Base-by-base conservation (phyloP, 2,329 filamentous ascomycete species). In the Talaromyces albobiverticillius region DNA sequence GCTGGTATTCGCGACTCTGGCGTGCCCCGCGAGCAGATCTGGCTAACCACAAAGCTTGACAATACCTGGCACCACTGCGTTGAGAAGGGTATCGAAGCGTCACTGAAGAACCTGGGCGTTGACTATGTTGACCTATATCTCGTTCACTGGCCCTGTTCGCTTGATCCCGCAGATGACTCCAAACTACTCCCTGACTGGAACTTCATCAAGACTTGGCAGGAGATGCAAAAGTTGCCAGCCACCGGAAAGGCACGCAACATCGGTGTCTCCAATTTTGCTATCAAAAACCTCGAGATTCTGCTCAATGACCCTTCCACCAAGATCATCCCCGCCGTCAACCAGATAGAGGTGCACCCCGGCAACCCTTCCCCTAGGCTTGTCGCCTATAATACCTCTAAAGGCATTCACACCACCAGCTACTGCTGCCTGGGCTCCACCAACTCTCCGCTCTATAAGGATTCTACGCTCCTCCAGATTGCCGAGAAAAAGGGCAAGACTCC, bases 181-280 rank as follows among this genome's bases (percentile, higher is more conserved):
- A 88, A 88, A 78, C 82, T 86, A 68, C 81, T 84, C 60, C 77
- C 82, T 31, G 88, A 90, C 76, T 93, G 89, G 89, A 82, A 90
- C 75, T 93, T 88, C 72, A 79, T 88, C 63, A 85, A 93, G 73
- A 94, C 90, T 20, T 94, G 81, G 69, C 67, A 71, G 64, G 68
- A 71, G 51, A 58, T 71, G 69, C 72, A 75, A 63, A 75, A 75
- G 64, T 68, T 74, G 16, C 69, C 71, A 10, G 71, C 66, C 40
- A 74, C 72, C 22, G 71, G 71, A 69, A 89, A 90, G 72, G 87
- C 88, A 49, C 82, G 80, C 72, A 90, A 89, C 76, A 90, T 93
- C 67, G 89, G 89, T 64, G 87, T 94, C 54, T 90, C 87, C 71
- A 95, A 94, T 80, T 94, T 94, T 70, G 87, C 80, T 59, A 89